Evolutionary conservation across 1,139 yeast genomes (phyloP), one percentile per base, ranked within the genome.

Genomic region (Candida sp.): DNA sequence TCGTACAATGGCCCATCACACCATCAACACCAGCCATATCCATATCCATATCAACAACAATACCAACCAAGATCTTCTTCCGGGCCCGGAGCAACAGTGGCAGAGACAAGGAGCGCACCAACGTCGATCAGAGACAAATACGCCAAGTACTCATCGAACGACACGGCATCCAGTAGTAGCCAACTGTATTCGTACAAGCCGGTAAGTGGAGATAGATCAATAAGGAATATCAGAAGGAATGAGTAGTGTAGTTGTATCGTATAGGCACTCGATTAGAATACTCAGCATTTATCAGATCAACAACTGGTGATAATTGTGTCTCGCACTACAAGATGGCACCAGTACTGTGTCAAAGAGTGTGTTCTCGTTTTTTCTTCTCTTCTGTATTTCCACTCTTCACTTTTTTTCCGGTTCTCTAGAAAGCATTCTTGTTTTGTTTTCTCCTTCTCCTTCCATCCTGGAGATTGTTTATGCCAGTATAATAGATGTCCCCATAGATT

Each of bases 41-140:
- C 23, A 34, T 40, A 39, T 28, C 42, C 31, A 3, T 28, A 40
- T 8, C 45, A 42, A 9, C 42, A 23, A 27, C 38, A 33, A 33
- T 26, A 32, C n/a, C 39, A 32, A 33, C 39, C 33, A 7, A 39
- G 43, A 32, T 31, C 40, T 6, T 38, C 39, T n/a, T 22, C 17
- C 9, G 26, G 43, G 12, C 11, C 42, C 4, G 38, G 48, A 45
- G 25, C 23, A n/a, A 9, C 42, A 32, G 35, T 11, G 9, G 42
- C 31, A 9, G 42, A 32, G 8, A 32, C 27, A n/a, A 33, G 44
- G 33, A 12, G 30, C 40, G 25, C 48, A 4, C 27, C 50, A 7
- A 42, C 59, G 31, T 60, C 71, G 4, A 63, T 68, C n/a, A 59
- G 63, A 46, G 75, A 70, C 41, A 72, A 69, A 51, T 70, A 72